These are phyloP conservation scores for Quercus cerris DNA, from an alignment of 306 rosid species.

Conservation along the genomic window DNA sequence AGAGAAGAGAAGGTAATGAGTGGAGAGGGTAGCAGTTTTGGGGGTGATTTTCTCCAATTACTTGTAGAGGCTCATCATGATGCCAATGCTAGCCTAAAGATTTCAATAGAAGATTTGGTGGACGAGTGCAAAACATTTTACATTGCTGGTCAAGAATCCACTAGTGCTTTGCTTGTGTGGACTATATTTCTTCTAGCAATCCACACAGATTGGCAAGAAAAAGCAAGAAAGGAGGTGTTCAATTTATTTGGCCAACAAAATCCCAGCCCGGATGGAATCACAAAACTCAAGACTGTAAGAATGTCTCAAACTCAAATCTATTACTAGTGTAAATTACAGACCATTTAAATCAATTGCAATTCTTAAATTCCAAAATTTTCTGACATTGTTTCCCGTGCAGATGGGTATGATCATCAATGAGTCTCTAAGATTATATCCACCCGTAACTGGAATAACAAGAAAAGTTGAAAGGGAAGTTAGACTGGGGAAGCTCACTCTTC, in stretches of 20 bases:
- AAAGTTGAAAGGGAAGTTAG: conserved; percentile 12
- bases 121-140: conserved; percentile 35
- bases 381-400: conserved; percentile 2
- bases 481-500: conserved; percentile 13
- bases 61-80: conserved; percentile 28
- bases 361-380: no score
- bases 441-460: neutral
- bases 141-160: conserved; percentile 32
- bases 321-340: neutral
- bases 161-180: conserved; percentile 27
- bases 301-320: no score
- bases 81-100: neutral
- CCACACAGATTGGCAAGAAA: conserved; percentile 34
- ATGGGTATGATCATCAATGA: conserved; percentile 27
- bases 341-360: no score
- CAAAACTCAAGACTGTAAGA: conserved; percentile 21
- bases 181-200: conserved; percentile 22
- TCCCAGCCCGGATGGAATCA: neutral
- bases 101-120: conserved; percentile 20
- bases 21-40: conserved; percentile 8
- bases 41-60: conserved; percentile 27
- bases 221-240: conserved; percentile 23
- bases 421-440: conserved; percentile 26
- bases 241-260: no score
- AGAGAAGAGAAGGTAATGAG: conserved; percentile 17